Base-by-base conservation (phyloP, 208 protist genomes). In the Perkinsela sp. region DNA sequence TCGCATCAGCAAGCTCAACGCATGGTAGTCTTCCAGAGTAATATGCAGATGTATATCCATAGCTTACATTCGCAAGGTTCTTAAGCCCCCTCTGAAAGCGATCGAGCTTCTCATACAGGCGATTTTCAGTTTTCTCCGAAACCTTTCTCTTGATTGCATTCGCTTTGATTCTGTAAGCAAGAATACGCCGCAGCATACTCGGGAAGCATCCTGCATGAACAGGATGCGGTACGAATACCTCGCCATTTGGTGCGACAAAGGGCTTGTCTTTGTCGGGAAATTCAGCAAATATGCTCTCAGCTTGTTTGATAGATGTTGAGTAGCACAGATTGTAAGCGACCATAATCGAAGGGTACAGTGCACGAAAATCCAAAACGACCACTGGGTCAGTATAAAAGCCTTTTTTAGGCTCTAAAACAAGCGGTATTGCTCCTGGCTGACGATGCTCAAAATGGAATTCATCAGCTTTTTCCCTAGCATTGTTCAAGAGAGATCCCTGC, bases 281-380 rank as follows among this genome's bases (percentile, higher is more conserved):
- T 48, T 69, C 67, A 31, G 68, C 69, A 66, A 30, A 67, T 30
- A 31, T 28, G 29, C 32, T 0, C 28, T 74, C 69, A 1, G 88
- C 78, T 67, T 89, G 71, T 1, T 83, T 85, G 28, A 90, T 67
- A 66, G 81, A 90, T 0, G 87, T 89, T 1, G 79, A 92, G 80
- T 99, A 99, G 78, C 96, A 99, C 16, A 99, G 83, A 77, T 99
- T 99, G 82, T 99, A 97, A n/a, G 97, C 96, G 75, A 99, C 98
- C 82, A 99, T 97, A 75, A 99, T 96, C 67, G 95, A 98, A 1
- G 98, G 97, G 85, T 99, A 99, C 40, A 99, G 83, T 67, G 93
- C 97, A 6, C 93, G 85, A 76, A 99, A 99, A 85, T 99, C 97
- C 0, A 99, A 81, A 16, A 97, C 98, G 15, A 96, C 81, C 68